Conservation (phyloP, 1,139 yeast genomes). For the Geotrichum klebahnii region DNA sequence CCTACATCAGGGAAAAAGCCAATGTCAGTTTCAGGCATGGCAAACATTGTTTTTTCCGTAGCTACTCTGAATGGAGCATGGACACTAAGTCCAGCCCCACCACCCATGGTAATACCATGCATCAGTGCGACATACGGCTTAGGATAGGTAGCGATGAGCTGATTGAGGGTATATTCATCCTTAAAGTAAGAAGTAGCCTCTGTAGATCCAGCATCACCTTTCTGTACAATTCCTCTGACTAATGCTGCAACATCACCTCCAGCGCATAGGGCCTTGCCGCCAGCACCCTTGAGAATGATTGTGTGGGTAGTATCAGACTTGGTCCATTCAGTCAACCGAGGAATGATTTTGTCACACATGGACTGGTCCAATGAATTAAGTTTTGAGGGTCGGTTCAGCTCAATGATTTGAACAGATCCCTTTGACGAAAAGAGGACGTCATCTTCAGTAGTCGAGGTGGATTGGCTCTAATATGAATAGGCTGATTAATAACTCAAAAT, state of each 20-base stretch:
- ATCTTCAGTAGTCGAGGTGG: slow-evolving; percentile 32
- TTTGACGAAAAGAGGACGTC: slow-evolving; percentile 62
- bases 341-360: slow-evolving; percentile 72
- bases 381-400: slow-evolving; percentile 76
- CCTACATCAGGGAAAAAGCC: slow-evolving; percentile 98
- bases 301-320: slow-evolving; percentile 62
- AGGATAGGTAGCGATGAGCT: slow-evolving; percentile 68
- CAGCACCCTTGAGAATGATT: slow-evolving; percentile 65
- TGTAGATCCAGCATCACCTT: slow-evolving; percentile 38
- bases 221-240: slow-evolving; percentile 47
- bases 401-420: slow-evolving; percentile 67
- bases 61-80: slow-evolving; percentile 95
- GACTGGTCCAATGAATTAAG: slow-evolving; percentile 78
- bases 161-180: slow-evolving; percentile 77
- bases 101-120: slow-evolving; percentile 97
- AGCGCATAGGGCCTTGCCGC: slow-evolving; percentile 50
- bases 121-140: slow-evolving; percentile 82
- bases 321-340: slow-evolving; percentile 71
- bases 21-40: slow-evolving; percentile 97
- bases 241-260: slow-evolving; percentile 93
- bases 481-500: neutral
- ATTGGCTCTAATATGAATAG: neutral
- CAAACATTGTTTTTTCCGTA: slow-evolving; percentile 82
- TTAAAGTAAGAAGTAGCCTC: slow-evolving; percentile 64
- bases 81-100: slow-evolving; percentile 89